Conservation (phyloP, 2,329 filamentous ascomycete species). For the Didymella lethalis region DNA sequence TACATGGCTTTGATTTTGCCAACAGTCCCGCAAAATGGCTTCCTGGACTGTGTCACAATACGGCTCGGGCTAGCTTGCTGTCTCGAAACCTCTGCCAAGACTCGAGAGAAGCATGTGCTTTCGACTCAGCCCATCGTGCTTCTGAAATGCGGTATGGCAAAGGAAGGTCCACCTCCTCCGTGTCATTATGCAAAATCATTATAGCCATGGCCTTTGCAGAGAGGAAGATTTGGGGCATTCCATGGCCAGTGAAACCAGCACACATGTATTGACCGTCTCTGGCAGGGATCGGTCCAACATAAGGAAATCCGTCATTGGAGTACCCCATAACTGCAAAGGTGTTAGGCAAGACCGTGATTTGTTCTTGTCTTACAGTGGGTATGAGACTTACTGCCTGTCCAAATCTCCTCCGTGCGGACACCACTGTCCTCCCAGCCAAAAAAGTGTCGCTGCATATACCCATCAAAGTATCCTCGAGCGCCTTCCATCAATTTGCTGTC, state of each 20-base stretch:
- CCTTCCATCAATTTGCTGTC: background rate
- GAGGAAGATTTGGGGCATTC: background rate
- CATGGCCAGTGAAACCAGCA: background rate
- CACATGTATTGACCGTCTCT: background rate
- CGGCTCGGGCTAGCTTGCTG: background rate
- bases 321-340: background rate
- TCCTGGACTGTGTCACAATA: background rate
- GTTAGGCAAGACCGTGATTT: background rate
- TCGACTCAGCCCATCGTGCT: background rate
- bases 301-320: background rate
- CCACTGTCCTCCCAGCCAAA: background rate
- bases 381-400: background rate
- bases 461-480: background rate
- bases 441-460: background rate
- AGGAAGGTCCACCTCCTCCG: background rate
- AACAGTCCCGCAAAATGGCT: background rate
- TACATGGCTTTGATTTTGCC: background rate
- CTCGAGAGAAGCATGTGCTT: background rate
- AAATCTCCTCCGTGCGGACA: background rate
- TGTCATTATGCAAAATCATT: background rate
- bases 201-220: background rate
- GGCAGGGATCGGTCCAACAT: background rate
- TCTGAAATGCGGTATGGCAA: background rate
- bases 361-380: background rate
- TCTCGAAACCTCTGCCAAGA: background rate